Percentiles rank a stretch among this genome's conserved stretches.
These are phyloP conservation scores for Lactarius sanguifluus DNA, from an alignment of 768 basidiomycete species.

Conservation along the genomic window DNA sequence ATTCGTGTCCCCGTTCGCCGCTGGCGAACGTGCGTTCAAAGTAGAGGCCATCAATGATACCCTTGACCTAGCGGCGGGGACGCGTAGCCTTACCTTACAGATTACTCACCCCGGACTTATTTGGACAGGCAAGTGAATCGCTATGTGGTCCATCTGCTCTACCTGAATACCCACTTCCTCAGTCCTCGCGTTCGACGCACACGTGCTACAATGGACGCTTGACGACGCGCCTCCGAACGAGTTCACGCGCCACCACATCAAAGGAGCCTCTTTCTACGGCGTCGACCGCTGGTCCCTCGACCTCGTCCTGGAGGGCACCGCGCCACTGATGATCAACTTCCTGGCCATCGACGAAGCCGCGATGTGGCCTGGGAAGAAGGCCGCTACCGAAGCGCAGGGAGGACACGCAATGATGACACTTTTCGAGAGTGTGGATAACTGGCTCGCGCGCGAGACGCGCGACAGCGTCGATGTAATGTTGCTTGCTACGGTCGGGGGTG, in stretches of 20 bases:
- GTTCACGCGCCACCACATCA: conserved; percentile 80
- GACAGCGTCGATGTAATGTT: conserved; percentile 68
- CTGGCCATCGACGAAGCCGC: conserved; percentile 79
- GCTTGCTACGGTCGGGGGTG: conserved; percentile 70
- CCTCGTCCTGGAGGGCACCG: conserved; percentile 54
- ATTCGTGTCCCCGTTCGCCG: conserved; percentile 32
- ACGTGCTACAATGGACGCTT: conserved; percentile 82
- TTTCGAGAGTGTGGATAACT: conserved; percentile 71
- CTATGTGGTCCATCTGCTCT: conserved; percentile 2
- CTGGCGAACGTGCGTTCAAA: conserved; percentile 43
- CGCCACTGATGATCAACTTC: conserved; percentile 55
- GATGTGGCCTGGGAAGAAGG: conserved; percentile 75
- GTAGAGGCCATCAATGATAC: conserved; percentile 59
- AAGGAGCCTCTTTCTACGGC: conserved; percentile 86
- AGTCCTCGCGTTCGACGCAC: conserved; percentile 90
- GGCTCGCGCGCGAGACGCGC: conserved; percentile 64
- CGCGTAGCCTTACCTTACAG: conserved; percentile 65
- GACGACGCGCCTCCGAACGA: conserved; percentile 78
- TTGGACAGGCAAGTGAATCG: conserved; percentile 64
- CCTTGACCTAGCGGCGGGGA: conserved; percentile 55
- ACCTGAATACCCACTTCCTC: conserved; percentile 11
- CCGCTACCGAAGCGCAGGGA: conserved; percentile 46
- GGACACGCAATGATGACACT: conserved; percentile 61
- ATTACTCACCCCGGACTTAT: conserved; percentile 80
- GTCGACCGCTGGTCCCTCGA: conserved; percentile 71